A percentile compares a stretch with the other conserved stretches of the same genome.
Conservation (phyloP, 2,329 filamentous ascomycete species). For the Microdochium nivale region DNA sequence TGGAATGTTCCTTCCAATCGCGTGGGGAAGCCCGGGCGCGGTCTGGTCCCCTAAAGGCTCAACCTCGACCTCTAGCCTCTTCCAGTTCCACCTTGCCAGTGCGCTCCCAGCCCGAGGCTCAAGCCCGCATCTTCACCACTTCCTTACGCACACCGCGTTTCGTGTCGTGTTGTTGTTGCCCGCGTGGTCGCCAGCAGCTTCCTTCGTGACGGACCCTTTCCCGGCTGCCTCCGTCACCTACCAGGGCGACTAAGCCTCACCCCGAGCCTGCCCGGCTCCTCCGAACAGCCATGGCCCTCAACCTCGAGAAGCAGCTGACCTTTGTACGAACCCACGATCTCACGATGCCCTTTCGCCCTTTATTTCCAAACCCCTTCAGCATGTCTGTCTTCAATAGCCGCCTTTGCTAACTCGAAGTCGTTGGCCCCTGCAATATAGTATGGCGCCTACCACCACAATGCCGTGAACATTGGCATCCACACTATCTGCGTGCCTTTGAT, state of each 20-base stretch:
- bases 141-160: not conserved
- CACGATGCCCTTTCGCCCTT: slow-evolving; percentile 1
- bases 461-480: slow-evolving; percentile 70
- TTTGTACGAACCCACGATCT: slow-evolving; percentile 52
- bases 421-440: slow-evolving; percentile 44
- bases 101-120: too few relatives aligned
- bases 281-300: slow-evolving; percentile 49
- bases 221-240: not conserved
- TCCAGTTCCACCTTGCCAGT: too few relatives aligned
- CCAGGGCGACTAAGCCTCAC: not conserved
- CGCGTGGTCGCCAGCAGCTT: not conserved
- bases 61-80: too few relatives aligned
- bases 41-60: too few relatives aligned
- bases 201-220: not conserved
- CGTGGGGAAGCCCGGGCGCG: too few relatives aligned
- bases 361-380: slow-evolving; percentile 1
- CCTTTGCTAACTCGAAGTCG: slow-evolving; percentile 3
- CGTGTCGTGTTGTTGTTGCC: not conserved
- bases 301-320: slow-evolving; percentile 73
- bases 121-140: too few relatives aligned
- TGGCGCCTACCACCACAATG: slow-evolving; percentile 74
- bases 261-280: not conserved
- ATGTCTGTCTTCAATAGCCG: not conserved
- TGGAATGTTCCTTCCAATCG: too few relatives aligned
- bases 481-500: slow-evolving; percentile 73